Evolutionary conservation across 257 asterid genomes (phyloP), one percentile per base, ranked within the genome.

Genomic region (Penstemon newberryi): DNA sequence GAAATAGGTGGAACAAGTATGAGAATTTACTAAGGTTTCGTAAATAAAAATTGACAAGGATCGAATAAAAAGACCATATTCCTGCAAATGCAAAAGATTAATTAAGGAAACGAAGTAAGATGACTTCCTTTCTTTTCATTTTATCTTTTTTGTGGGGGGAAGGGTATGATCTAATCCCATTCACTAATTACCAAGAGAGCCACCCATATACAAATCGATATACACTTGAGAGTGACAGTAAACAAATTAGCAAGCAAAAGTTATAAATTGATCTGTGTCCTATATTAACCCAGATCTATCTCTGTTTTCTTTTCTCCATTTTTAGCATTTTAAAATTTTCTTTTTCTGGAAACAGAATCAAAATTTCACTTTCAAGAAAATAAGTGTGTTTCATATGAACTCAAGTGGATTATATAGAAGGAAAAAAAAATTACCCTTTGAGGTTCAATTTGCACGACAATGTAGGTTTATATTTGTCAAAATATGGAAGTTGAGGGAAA

Each of bases 51-150:
- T 13, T 25, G 56, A 47, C 25, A 36, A 10, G 47, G 33, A 25
- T 25, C 2, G 33, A 8, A 19, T 11, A 10, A 25, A 58, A 47
- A 69, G 19, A 38, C 8, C 13, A 59, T 5, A 25, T 25, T 25
- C 33, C 33, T 2, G 33, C 33, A 25, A 25, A 25, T 25, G 33
- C 33, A 25, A 25, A 25, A 25, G 33, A 25, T 25, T 25, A 38
- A 58, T 13, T 51, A 58, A 15, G 60, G 42, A 51, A 38, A 9
- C 67, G 40, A 69, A 47, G 3, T 46, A 15, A 15, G 66, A 70
- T 37, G 13, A 65, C n/a, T n/a, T 38, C 33, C 33, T 25, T 25
- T 25, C 33, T 25, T 25, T 25, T 25, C 33, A 25, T 25, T 25
- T 25, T 25, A 15, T 15, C 2, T 2, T 25, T 25, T 25, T 25